Conservation (phyloP, 495 filamentous ascomycete species). For the Chaetomium cochliodes region DNA sequence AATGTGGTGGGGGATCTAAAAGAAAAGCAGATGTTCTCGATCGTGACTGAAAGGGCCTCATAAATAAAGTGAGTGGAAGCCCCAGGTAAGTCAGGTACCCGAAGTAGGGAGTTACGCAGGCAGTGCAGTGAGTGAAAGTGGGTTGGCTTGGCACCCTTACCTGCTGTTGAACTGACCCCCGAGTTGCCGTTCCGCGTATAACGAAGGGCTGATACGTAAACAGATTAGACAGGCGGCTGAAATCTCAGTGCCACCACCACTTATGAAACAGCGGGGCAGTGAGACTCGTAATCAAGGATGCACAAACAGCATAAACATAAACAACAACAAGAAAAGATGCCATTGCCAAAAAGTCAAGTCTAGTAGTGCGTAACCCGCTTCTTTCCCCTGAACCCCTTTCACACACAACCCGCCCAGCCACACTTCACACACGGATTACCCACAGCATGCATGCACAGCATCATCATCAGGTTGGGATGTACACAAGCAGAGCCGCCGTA, state of each 20-base stretch:
- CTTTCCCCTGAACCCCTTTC: neutral
- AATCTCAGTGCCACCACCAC: neutral
- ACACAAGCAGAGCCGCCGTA: neutral
- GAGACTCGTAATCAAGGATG: no score
- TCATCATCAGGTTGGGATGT: neutral
- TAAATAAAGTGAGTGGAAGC: neutral
- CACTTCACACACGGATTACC: neutral
- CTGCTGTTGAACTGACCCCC: neutral
- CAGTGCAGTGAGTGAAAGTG: neutral
- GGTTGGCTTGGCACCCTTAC: neutral
- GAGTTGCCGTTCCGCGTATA: neutral
- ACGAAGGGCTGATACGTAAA: neutral
- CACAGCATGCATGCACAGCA: neutral
- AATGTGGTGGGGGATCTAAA: neutral
- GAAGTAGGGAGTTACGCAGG: neutral
- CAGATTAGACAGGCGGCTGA: neutral
- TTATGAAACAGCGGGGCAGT: neutral
- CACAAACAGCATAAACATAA: neutral
- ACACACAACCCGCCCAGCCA: no score
- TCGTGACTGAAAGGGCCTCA: no score
- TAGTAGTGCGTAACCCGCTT: neutral
- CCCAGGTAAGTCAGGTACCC: neutral
- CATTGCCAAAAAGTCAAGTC: conserved; percentile 1
- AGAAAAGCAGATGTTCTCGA: no score
- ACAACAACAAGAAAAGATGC: neutral